phyloP scores from a whole-genome alignment of 768 basidiomycete species.

The Amanita molliuscula region DNA sequence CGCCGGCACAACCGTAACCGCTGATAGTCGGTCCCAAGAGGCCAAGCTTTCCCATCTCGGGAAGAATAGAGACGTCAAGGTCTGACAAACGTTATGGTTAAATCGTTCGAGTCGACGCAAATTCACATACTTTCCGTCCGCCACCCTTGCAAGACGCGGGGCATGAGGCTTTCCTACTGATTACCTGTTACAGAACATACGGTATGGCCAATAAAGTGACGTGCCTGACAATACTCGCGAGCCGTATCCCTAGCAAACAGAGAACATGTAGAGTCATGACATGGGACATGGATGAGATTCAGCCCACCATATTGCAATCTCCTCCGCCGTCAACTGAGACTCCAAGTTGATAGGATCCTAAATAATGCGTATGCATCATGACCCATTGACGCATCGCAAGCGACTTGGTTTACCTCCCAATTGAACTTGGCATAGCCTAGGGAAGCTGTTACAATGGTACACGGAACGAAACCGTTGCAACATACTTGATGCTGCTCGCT shows the following conservation, averaged over 20 bases:
- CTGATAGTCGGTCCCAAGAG: constrained; percentile 86
- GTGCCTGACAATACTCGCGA: constrained; percentile 67
- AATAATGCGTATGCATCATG: background rate
- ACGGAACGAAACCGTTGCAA: background rate
- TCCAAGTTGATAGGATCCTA: constrained; percentile 83
- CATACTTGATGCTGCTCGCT: constrained; percentile 20
- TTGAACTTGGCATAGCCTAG: constrained; percentile 30
- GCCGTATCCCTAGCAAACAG: constrained; percentile 56
- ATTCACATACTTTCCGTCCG: constrained; percentile 64
- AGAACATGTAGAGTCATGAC: constrained; percentile 1
- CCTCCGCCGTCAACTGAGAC: constrained; percentile 78
- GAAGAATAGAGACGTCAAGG: constrained; percentile 66
- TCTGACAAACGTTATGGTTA: constrained; percentile 28
- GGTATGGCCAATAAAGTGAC: constrained; percentile 10
- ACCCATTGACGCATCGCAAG: background rate
- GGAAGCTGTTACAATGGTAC: background rate
- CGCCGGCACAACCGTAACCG: constrained; percentile 92
- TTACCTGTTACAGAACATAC: background rate
- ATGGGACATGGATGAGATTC: background rate
- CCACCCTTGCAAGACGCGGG: constrained; percentile 86
- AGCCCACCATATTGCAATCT: constrained; percentile 73
- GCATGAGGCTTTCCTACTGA: constrained; percentile 64
- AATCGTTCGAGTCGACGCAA: background rate
- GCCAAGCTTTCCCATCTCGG: constrained; percentile 90
- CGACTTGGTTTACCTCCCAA: constrained; percentile 26